Evolutionary conservation across 2,329 filamentous ascomycete genomes (phyloP).

Genomic region (Neurospora sp.): DNA sequence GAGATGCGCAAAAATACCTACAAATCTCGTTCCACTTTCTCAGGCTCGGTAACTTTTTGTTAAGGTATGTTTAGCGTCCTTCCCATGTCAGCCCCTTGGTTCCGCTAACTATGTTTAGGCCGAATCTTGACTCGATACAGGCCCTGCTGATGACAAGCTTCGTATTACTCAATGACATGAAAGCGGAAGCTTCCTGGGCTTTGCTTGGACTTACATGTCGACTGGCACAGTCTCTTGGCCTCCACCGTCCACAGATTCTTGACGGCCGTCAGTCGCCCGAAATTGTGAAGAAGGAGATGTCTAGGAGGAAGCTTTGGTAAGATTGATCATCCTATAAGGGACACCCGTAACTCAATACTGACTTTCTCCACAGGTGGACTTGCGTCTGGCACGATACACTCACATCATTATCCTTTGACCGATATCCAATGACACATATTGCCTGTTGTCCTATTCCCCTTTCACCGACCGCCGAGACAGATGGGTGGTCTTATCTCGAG

Average conservation of each 20-base stretch:
- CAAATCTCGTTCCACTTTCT: constrained; percentile 58
- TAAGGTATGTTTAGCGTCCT: constrained; percentile 31
- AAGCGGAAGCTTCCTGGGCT: constrained; percentile 58
- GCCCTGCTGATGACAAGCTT: constrained; percentile 53
- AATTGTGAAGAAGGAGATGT: constrained; percentile 40
- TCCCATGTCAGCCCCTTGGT: not conserved
- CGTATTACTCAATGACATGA: constrained; percentile 58
- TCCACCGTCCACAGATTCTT: constrained; percentile 39
- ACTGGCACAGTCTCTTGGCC: constrained; percentile 53
- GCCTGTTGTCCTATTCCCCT: constrained; percentile 44
- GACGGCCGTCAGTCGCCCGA: constrained; percentile 39
- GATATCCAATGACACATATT: constrained; percentile 54
- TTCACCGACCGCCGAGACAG: constrained; percentile 29
- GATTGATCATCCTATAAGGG: not conserved
- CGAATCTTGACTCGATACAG: constrained; percentile 56
- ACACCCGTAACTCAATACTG: constrained; percentile 10
- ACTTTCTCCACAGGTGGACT: constrained; percentile 36
- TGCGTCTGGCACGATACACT: constrained; percentile 58
- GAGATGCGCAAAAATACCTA: constrained; percentile 50
- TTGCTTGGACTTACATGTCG: constrained; percentile 53
- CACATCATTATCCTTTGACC: constrained; percentile 55
- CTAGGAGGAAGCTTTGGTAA: constrained; percentile 46
- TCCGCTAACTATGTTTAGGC: constrained; percentile 26
- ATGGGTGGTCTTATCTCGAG: constrained; percentile 49
- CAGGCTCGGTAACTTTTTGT: constrained; percentile 51